Evolutionary conservation across 2,329 filamentous ascomycete species (phyloP).

Genomic region (Curvularia verruculosa): DNA sequence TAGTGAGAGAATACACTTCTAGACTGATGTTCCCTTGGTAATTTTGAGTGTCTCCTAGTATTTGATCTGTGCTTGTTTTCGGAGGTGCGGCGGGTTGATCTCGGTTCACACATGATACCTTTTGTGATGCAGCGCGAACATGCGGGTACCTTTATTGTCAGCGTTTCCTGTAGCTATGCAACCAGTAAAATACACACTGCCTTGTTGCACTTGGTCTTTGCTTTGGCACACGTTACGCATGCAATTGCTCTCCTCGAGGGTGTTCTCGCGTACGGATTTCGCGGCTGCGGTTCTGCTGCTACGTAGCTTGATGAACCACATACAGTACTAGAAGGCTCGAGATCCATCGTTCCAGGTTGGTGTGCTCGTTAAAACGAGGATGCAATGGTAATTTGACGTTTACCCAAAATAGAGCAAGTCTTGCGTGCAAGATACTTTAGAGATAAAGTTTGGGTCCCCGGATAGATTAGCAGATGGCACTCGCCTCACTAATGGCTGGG

Average conservation of each 20-base stretch:
- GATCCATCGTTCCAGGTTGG: constrained; percentile 19
- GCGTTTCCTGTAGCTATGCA: not conserved
- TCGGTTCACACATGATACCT: constrained; percentile 44
- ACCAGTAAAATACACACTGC: constrained; percentile 29
- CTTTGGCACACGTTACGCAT: constrained; percentile 49
- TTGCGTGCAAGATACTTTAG: not conserved
- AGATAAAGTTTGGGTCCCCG: not conserved
- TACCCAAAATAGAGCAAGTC: constrained; percentile 2
- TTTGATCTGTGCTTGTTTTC: constrained; percentile 41
- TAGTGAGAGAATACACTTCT: constrained; percentile 23
- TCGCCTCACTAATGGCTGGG: not conserved
- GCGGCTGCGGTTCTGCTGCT: constrained; percentile 20
- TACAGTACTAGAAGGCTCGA: constrained; percentile 18
- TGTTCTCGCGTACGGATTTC: constrained; percentile 41
- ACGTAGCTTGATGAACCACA: constrained; percentile 20
- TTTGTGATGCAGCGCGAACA: constrained; percentile 47
- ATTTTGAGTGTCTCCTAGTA: constrained; percentile 33
- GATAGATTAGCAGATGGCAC: not conserved
- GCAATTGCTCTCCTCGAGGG: constrained; percentile 46
- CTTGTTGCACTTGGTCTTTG: constrained; percentile 49
- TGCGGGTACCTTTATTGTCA: constrained; percentile 36
- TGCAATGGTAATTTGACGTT: not conserved
- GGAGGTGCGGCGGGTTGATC: constrained; percentile 47
- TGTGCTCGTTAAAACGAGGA: constrained; percentile 19
- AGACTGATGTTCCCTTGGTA: constrained; percentile 35